Base-by-base conservation (phyloP, 2,329 filamentous ascomycete species). In the Dothistroma pini region DNA sequence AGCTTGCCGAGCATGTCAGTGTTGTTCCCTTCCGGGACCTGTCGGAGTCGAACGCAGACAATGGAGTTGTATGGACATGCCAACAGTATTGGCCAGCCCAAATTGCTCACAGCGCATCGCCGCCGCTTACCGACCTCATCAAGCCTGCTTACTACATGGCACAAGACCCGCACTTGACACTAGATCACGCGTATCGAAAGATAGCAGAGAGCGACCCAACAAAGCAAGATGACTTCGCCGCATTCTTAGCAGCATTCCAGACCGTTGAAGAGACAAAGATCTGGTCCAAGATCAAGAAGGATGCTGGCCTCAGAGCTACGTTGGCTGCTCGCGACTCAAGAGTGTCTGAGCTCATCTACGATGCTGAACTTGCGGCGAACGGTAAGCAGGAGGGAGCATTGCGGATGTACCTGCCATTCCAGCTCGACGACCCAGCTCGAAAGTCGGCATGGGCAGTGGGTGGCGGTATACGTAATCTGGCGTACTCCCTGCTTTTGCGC, bases 1-100 rank as follows among this genome's bases (percentile, higher is more conserved):
- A 91, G 60, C 80, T 93, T 9, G 88, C 87, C 0, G 54, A 71
- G 0, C 65, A 81, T 1, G 88, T 88, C 0, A 79, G 80, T 0
- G 85, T 96, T 0, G 78, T 86, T 0, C 87, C 93, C 59, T 83
- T 96, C 32, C 80, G 83, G 59, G 88, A 91, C 53, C 74, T 93
- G 0, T 80, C 84, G 7, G 64, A 66, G 10, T 38, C 53, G 7
- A 32, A 54, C 8, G 50, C 54, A 7, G 61, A 57, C 11, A 31
- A 54, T 8, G 48, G 11, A 14, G 48, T 25, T 19, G 60, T 44
- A 61, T 71, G 57, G 71, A 76, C 62, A 72, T 76, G 67, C 59
- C 60, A 61, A 7, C 64, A 69, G 34, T 80, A 78, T 55, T 75
- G 77, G 61, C 79, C 83, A 41, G 21, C 74, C 63, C 58, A 69